Conservation (phyloP, 352 stramenopile genomes). For the Globisporangium acanthophoron region DNA sequence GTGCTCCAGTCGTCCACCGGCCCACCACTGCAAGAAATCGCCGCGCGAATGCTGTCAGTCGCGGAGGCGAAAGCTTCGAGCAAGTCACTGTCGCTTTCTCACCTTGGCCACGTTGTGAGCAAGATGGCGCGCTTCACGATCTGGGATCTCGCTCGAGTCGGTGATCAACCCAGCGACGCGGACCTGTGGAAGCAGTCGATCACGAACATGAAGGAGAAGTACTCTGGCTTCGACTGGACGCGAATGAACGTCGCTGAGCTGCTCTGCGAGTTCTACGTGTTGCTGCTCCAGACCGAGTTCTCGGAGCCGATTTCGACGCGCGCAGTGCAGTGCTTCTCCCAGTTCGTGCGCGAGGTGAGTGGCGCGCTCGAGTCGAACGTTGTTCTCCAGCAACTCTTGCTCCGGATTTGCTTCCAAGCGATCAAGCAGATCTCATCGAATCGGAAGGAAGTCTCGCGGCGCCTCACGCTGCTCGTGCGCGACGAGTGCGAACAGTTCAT, state of each 20-base stretch:
- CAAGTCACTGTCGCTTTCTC: slow-evolving; percentile 36
- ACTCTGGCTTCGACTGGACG: slow-evolving; percentile 56
- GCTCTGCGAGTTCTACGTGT: slow-evolving; percentile 51
- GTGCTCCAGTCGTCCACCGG: slow-evolving; percentile 27
- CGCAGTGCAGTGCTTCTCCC: slow-evolving; percentile 58
- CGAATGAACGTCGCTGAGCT: slow-evolving; percentile 58
- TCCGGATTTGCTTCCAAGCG: slow-evolving; percentile 68
- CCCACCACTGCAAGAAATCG: slow-evolving; percentile 26
- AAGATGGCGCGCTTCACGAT: slow-evolving; percentile 69
- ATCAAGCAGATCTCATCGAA: slow-evolving; percentile 38
- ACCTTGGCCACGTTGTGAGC: slow-evolving; percentile 53
- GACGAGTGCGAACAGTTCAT: slow-evolving; percentile 63
- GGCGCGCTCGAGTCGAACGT: slow-evolving; percentile 24
- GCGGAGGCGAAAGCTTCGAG: slow-evolving; percentile 41
- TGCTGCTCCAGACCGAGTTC: slow-evolving; percentile 35
- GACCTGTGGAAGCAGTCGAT: slow-evolving; percentile 45
- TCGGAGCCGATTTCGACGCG: slow-evolving; percentile 40
- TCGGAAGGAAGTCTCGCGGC: slow-evolving; percentile 22
- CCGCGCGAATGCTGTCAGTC: slow-evolving; percentile 32
- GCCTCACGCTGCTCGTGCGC: slow-evolving; percentile 51
- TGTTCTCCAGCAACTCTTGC: slow-evolving; percentile 60
- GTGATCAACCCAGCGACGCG: slow-evolving; percentile 20
- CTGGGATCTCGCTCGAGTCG: slow-evolving; percentile 36
- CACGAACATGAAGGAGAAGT: slow-evolving; percentile 60
- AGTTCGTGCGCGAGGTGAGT: slow-evolving; percentile 50